These are phyloP conservation scores for Monosporascus sp. DNA, from an alignment of 2,329 filamentous ascomycete genomes.

Conservation along the genomic window DNA sequence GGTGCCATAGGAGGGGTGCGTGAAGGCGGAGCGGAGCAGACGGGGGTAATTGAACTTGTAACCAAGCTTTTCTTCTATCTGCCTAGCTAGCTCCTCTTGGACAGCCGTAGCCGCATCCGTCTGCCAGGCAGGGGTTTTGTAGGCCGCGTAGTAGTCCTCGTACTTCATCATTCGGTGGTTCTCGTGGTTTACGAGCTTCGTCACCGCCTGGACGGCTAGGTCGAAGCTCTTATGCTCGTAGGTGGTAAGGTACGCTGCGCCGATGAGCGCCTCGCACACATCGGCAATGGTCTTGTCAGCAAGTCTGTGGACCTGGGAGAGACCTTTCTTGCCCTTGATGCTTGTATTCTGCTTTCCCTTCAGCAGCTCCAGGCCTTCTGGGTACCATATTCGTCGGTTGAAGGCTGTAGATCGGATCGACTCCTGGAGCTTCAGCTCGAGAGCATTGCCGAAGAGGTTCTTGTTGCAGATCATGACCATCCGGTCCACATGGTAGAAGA, in stretches of 20 bases:
- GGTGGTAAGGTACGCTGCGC: conserved; percentile 64
- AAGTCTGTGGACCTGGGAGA: conserved; percentile 56
- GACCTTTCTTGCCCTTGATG: conserved; percentile 58
- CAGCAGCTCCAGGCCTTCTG: conserved; percentile 66
- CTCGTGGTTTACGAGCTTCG: conserved; percentile 61
- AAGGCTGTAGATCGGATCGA: conserved; percentile 83
- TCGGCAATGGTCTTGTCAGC: conserved; percentile 90
- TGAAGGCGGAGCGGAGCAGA: conserved; percentile 78
- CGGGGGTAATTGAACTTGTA: conserved; percentile 69
- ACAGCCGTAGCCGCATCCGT: conserved; percentile 53
- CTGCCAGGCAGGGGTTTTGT: conserved; percentile 69
- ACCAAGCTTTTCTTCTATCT: conserved; percentile 53
- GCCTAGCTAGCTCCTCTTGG: conserved; percentile 62
- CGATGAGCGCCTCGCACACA: conserved; percentile 90
- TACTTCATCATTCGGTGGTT: conserved; percentile 67
- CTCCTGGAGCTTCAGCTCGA: conserved; percentile 59
- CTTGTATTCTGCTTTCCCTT: conserved; percentile 61
- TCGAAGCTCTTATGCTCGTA: conserved; percentile 42
- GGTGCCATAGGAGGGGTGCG: conserved; percentile 76
- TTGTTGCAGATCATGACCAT: conserved; percentile 91
- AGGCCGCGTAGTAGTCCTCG: conserved; percentile 66
- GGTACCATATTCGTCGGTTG: conserved; percentile 83
- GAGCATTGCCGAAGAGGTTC: conserved; percentile 76
- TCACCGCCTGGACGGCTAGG: conserved; percentile 58
- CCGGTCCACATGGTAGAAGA: conserved; percentile 79